Base-by-base conservation (phyloP, 176 grass and related monocot species). In the Chloris gayana region DNA sequence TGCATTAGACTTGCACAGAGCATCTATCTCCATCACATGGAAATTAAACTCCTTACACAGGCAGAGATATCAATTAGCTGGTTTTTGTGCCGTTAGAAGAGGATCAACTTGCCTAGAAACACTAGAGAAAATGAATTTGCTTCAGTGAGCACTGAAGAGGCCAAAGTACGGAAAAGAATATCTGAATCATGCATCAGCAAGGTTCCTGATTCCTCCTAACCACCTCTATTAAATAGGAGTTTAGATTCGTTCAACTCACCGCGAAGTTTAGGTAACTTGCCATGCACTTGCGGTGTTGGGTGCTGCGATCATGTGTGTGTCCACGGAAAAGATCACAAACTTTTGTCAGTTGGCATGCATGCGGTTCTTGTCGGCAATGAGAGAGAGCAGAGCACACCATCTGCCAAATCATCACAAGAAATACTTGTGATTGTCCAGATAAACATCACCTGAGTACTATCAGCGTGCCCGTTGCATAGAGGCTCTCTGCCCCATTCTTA, bases 171-270 rank as follows among this genome's bases (percentile, higher is more conserved):
- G 70, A 53, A 22, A 26, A 25, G 57, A 33, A 85, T 70, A 33
- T 70, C 78, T 69, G 77, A 56, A 57, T 46, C 75, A n/a, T 12
- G 63, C 64, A 76, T 71, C 71, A 34, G 29, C 77, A 57, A 70
- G 14, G 46, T 49, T 49, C 14, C 46, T 17, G 46, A 49, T 49
- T 49, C 46, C 46, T 49, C 14, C 46, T 17, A 49, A 17, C 46
- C 14, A 49, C 46, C 46, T 10, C 14, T 44, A 44, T 44, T 44
- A 44, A 13, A 3, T 0, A 49, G 9, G 11, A 49, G 46, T 17
- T 49, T 14, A 49, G 46, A 49, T 49, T 49, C 46, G 46, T 49
- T 49, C 14, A 49, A 10, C 46, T 15, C 46, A 49, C 46, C 46
- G 14, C 14, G 17, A 17, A 50, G 14, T 50, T 50, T 14, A 13